A percentile compares a stretch with the other conserved stretches of the same genome.
Conservation (phyloP, 1,139 yeast species). For the Debaryomyces fabryi region DNA sequence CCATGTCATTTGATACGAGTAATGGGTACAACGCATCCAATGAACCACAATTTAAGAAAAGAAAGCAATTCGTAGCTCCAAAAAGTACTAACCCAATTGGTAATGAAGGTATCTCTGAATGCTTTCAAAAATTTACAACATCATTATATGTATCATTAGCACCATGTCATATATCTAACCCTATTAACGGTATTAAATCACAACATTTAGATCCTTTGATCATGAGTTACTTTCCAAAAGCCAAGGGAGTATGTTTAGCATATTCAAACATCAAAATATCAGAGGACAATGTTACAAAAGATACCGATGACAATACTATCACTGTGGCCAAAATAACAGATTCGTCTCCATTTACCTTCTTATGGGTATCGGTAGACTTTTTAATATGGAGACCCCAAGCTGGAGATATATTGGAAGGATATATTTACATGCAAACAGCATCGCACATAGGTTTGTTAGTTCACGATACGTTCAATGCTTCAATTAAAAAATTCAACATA, state of each 20-base stretch:
- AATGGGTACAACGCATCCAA: conserved; percentile 12
- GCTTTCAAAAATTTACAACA: conserved; percentile 67
- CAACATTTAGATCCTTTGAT: conserved; percentile 90
- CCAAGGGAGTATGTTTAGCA: conserved; percentile 82
- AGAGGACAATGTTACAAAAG: conserved; percentile 37
- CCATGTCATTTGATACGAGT: conserved; percentile 18
- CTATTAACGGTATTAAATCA: conserved; percentile 74
- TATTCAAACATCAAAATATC: conserved; percentile 61
- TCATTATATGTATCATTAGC: conserved; percentile 82
- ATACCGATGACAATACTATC: conserved; percentile 25
- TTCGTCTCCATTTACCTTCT: conserved; percentile 85
- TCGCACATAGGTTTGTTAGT: conserved; percentile 90
- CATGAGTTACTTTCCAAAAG: conserved; percentile 75
- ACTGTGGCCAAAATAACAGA: conserved; percentile 67
- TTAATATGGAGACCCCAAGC: conserved; percentile 86
- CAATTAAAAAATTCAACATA: conserved; percentile 80
- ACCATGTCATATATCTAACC: conserved; percentile 69
- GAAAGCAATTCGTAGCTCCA: conserved; percentile 24
- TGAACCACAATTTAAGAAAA: conserved; percentile 17
- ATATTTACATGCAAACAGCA: conserved; percentile 89
- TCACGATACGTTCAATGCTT: conserved; percentile 93
- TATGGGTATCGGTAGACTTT: conserved; percentile 86
- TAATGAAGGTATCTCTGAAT: conserved; percentile 52
- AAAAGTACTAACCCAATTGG: conserved; percentile 38
- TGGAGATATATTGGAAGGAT: conserved; percentile 85